phyloP scores from a whole-genome alignment of 2,329 filamentous ascomycete species.

The Apiospora koreana region DNA sequence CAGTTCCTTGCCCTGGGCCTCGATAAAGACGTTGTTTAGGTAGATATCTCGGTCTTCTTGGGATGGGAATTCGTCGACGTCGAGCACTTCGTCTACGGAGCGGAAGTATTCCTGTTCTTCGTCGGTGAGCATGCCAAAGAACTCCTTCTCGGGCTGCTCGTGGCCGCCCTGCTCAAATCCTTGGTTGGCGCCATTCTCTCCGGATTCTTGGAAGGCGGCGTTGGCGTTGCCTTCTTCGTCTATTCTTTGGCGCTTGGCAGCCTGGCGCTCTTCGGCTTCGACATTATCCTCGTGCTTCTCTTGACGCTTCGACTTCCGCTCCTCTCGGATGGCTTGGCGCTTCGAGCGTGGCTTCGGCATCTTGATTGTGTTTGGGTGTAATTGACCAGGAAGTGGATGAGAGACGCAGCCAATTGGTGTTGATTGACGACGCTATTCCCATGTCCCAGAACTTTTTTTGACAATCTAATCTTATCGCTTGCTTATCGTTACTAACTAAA shows the following conservation, averaged over 20 bases:
- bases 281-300: constrained; percentile 23
- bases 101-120: constrained; percentile 97
- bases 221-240: constrained; percentile 20
- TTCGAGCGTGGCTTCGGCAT: constrained; percentile 37
- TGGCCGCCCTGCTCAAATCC: constrained; percentile 11
- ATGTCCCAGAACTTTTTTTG: constrained; percentile 3
- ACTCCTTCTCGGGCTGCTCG: constrained; percentile 61
- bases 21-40: constrained; percentile 79
- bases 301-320: constrained; percentile 32
- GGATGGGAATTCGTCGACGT: constrained; percentile 82
- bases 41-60: constrained; percentile 72
- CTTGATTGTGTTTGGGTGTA: constrained; percentile 7
- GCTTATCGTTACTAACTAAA: not conserved
- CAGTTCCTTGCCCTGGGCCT: constrained; percentile 88
- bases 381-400: not conserved
- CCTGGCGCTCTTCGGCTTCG: constrained; percentile 18
- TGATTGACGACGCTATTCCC: constrained; percentile 6
- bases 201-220: constrained; percentile 19
- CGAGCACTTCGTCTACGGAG: constrained; percentile 84
- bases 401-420: not conserved
- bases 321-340: constrained; percentile 35
- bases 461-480: constrained; percentile 1
- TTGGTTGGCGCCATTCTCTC: constrained; percentile 22
- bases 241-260: constrained; percentile 30
- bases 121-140: constrained; percentile 90